A percentile compares a stretch with the other conserved stretches of the same genome.
These are phyloP conservation scores for Agarophyton chilense DNA, from an alignment of 23 red algal genomes.

Conservation along the genomic window DNA sequence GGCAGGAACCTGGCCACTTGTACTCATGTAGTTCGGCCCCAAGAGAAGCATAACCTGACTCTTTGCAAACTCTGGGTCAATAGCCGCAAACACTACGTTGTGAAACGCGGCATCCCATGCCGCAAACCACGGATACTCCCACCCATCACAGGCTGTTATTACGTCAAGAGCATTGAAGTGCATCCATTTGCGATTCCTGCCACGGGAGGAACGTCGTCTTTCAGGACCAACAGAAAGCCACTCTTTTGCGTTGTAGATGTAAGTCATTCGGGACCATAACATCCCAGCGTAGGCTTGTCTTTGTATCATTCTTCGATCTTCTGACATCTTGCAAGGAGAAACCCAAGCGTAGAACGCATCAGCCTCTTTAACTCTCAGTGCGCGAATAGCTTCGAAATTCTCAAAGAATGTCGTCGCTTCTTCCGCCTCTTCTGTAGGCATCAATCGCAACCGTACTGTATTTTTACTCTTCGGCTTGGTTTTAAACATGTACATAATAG, in stretches of 20 bases:
- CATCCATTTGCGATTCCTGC: background rate
- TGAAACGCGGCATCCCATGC: background rate
- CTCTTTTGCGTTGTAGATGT: background rate
- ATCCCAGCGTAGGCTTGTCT: background rate
- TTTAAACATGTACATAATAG: background rate
- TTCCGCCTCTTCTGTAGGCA: background rate
- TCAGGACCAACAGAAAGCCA: conserved; percentile 1
- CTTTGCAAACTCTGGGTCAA: background rate
- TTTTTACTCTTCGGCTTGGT: background rate
- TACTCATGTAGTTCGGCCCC: conserved; percentile 1
- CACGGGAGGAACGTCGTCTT: background rate
- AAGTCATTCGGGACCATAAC: background rate
- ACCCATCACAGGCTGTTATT: background rate
- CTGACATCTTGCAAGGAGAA: background rate
- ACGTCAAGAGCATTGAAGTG: background rate
- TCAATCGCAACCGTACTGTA: background rate
- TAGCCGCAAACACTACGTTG: background rate
- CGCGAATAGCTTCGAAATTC: background rate
- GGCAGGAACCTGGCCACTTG: background rate
- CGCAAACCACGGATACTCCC: conserved; percentile 1
- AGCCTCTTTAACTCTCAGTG: background rate
- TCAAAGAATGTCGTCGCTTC: background rate
- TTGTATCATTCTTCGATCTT: background rate
- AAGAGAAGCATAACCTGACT: background rate
- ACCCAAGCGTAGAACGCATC: background rate